A percentile compares a stretch with the other conserved stretches of the same genome.
These are phyloP conservation scores for Beauveria asiatica DNA, from an alignment of 2,329 filamentous ascomycete genomes.

Conservation along the genomic window DNA sequence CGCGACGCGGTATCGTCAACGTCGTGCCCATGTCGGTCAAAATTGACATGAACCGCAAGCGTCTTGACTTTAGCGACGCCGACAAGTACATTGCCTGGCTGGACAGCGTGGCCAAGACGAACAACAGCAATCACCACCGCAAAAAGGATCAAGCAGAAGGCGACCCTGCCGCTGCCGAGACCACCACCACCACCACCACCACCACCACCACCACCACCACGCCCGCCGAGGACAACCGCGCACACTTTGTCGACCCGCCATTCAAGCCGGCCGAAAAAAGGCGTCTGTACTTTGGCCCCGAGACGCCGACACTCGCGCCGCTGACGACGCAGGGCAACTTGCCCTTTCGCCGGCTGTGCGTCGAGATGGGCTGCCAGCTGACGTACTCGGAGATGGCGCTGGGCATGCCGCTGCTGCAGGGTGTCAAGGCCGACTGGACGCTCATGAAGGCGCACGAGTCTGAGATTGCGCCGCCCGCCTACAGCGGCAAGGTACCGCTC, in stretches of 20 bases:
- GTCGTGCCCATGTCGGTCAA: slow-evolving; percentile 62
- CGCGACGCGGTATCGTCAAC: slow-evolving; percentile 64
- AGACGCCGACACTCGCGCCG: slow-evolving; percentile 89
- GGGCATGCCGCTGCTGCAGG: slow-evolving; percentile 80
- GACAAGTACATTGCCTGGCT: slow-evolving; percentile 74
- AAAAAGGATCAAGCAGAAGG: slow-evolving; percentile 28
- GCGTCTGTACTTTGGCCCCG: slow-evolving; percentile 83
- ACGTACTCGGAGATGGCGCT: slow-evolving; percentile 99
- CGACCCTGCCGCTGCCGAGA: slow-evolving; percentile 15
- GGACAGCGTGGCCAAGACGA: slow-evolving; percentile 47
- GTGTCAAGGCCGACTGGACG: slow-evolving; percentile 88
- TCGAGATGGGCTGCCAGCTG: slow-evolving; percentile 79
- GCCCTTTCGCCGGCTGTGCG: slow-evolving; percentile 84
- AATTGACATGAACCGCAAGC: slow-evolving; percentile 65
- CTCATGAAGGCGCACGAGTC: slow-evolving; percentile 86
- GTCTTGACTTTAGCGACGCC: slow-evolving; percentile 60
- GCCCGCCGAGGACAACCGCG: slow-evolving; percentile 60
- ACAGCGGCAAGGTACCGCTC: slow-evolving; percentile 44
- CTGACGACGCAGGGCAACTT: slow-evolving; percentile 97
- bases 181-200: slow-evolving; percentile 30
- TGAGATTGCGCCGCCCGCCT: slow-evolving; percentile 65
- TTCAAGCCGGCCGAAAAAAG: slow-evolving; percentile 90
- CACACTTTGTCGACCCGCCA: slow-evolving; percentile 76
- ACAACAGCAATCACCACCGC: slow-evolving; percentile 31
- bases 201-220: slow-evolving; percentile 27